These are phyloP conservation scores for Saccharomyces eubayanus DNA, from an alignment of 805 yeast species.

Conservation along the genomic window DNA sequence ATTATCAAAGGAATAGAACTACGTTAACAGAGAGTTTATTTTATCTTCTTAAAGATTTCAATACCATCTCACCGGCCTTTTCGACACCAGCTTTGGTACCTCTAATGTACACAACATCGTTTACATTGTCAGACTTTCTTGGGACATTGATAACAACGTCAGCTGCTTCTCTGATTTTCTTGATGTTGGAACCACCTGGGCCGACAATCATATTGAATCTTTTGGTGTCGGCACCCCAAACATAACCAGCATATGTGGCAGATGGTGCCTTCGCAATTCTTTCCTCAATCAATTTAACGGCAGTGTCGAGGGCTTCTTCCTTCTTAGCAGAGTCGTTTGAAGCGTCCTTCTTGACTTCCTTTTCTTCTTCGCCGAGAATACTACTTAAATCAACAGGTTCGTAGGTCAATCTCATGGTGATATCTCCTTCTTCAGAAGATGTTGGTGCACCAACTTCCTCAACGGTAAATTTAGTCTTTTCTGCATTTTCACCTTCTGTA, in stretches of 20 bases:
- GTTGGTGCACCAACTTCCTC: conserved; percentile 29
- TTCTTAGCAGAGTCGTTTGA: conserved; percentile 38
- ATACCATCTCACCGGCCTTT: conserved; percentile 37
- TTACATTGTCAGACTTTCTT: conserved; percentile 42
- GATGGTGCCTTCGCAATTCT: conserved; percentile 40
- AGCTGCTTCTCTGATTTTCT: conserved; percentile 49
- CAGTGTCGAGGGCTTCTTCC: conserved; percentile 37
- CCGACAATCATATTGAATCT: conserved; percentile 63
- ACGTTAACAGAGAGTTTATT: background rate
- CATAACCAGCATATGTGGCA: conserved; percentile 49
- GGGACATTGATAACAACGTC: conserved; percentile 59
- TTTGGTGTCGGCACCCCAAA: conserved; percentile 47
- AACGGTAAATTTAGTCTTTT: conserved; percentile 41
- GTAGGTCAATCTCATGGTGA: conserved; percentile 59
- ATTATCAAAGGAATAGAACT: background rate
- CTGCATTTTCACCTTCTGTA: conserved; percentile 24
- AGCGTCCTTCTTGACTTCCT: conserved; percentile 42
- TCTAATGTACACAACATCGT: conserved; percentile 48
- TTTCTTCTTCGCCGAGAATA: conserved; percentile 27
- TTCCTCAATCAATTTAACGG: conserved; percentile 35
- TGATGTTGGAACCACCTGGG: conserved; percentile 62
- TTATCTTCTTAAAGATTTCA: conserved; percentile 19
- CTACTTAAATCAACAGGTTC: conserved; percentile 29
- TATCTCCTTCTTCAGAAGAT: conserved; percentile 27
- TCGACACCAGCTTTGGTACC: conserved; percentile 52